A percentile compares a stretch with the other conserved stretches of the same genome.
Conservation (phyloP, 495 filamentous ascomycete genomes). For the Talaromyces trachyspermus region DNA sequence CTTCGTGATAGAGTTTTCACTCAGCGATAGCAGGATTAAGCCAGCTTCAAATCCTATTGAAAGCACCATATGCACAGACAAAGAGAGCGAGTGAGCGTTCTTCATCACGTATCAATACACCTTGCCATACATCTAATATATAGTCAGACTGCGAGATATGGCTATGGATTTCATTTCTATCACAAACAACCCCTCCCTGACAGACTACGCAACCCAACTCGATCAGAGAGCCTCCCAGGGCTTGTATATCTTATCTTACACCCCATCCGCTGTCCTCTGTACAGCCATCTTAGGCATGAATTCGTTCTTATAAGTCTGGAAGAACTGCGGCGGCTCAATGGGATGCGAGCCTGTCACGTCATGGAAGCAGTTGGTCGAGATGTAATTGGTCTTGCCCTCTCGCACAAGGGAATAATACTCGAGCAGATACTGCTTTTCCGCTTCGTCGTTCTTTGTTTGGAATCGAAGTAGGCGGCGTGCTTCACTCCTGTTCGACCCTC, state of each 20-base stretch:
- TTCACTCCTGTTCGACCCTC: conserved; percentile 24
- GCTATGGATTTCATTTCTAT: too few relatives aligned
- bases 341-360: conserved; percentile 46
- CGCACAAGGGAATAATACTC: conserved; percentile 53
- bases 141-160: too few relatives aligned
- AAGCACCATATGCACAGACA: too few relatives aligned
- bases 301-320: conserved; percentile 39
- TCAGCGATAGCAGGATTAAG: too few relatives aligned
- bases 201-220: too few relatives aligned
- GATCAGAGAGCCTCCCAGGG: too few relatives aligned
- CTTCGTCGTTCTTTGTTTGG: conserved; percentile 35
- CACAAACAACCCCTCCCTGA: too few relatives aligned
- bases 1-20: too few relatives aligned
- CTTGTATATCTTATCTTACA: background rate
- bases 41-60: too few relatives aligned
- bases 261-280: conserved; percentile 22
- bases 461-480: conserved; percentile 37
- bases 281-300: conserved; percentile 37
- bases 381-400: conserved; percentile 55
- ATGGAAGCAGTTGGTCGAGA: conserved; percentile 48
- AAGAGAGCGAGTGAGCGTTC: too few relatives aligned
- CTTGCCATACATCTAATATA: too few relatives aligned
- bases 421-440: conserved; percentile 46
- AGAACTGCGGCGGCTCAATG: conserved; percentile 44
- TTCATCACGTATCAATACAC: too few relatives aligned